phyloP scores from a whole-genome alignment of 192 early-diverging fungal species.

The Ambispora gerdemannii region DNA sequence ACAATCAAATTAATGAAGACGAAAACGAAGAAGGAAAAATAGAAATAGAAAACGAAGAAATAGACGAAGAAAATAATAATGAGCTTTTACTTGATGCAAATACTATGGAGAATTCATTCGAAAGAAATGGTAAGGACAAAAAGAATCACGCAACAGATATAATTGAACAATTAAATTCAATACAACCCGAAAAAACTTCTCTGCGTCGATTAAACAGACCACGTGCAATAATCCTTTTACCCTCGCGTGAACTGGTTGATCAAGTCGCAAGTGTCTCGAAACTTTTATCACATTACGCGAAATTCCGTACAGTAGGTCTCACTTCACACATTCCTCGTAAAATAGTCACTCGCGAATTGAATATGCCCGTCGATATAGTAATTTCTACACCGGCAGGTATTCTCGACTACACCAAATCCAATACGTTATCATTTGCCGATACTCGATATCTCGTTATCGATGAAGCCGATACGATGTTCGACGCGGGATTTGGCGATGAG shows the following conservation, averaged over 20 bases:
- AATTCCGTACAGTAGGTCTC: constrained; percentile 65
- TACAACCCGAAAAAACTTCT: constrained; percentile 30
- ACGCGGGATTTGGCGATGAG: constrained; percentile 71
- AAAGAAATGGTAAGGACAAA: constrained; percentile 17
- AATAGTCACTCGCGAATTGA: constrained; percentile 45
- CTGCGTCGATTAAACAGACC: constrained; percentile 73
- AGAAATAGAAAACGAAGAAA: constrained; percentile 15
- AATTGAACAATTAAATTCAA: too few species aligned
- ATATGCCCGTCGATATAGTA: constrained; percentile 77
- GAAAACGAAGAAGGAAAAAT: constrained; percentile 30
- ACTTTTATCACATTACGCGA: constrained; percentile 61
- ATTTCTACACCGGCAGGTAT: constrained; percentile 81
- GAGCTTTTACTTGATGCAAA: neutral
- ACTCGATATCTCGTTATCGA: constrained; percentile 77
- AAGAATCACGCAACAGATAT: too few species aligned
- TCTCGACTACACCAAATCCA: constrained; percentile 49
- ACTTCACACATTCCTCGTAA: constrained; percentile 48
- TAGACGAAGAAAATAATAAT: constrained; percentile 2
- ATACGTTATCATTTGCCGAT: constrained; percentile 57
- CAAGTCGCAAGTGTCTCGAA: constrained; percentile 80
- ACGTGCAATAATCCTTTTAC: constrained; percentile 80
- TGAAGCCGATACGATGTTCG: constrained; percentile 93
- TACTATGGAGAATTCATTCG: constrained; percentile 6
- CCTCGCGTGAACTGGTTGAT: constrained; percentile 80
- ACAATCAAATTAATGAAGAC: too few species aligned